Base-by-base conservation (phyloP, 441 rosid genomes). In the Cnidoscolus chayamansa region DNA sequence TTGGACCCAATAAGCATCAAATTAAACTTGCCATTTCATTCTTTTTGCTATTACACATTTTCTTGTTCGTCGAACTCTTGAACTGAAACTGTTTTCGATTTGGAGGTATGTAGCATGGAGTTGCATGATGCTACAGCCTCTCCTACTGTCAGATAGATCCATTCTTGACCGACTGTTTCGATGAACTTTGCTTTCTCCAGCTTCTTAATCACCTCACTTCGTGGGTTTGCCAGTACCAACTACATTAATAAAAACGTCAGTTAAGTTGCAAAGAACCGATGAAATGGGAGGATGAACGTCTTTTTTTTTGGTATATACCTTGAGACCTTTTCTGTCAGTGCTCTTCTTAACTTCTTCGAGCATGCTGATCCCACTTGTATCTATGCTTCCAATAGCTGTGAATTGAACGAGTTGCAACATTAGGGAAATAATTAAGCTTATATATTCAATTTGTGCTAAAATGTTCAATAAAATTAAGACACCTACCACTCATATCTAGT, bases 361-460 rank as follows among this genome's bases (percentile, higher is more conserved):
- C 97, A 93, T 92, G 85, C 91, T 84, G 70, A 91, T 89, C 40
- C 99, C 99, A 75, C 99, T 94, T 32, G 99, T 90, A 76, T 95
- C 99, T 31, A 92, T 90, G 84, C 89, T 92, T 20, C 98, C 97
- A 73, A 89, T 89, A 68, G 87, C 98, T 90, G 86, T 80, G 62
- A 72, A 70, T 58, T 47, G 35, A 63, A 57, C 4, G 8, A 48
- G 3, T 3, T 63, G 59, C 50, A 51, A 53, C 49, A 50, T 70
- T 45, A 30, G 63, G 6, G 51, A 17, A 40, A 40, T 40, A 4
- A 6, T 40, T 40, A 40, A 40, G 6, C 45, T 0, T 5, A 40
- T 40, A 3, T 40, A 4, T 40, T 5, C 6, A 40, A 40, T 40
- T 40, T 19, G 1, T 45, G 10, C 47, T 65, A 9, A 25, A 15